phyloP scores from a whole-genome alignment of 2,329 filamentous ascomycete genomes.

The Biscogniauxia mediterranea region DNA sequence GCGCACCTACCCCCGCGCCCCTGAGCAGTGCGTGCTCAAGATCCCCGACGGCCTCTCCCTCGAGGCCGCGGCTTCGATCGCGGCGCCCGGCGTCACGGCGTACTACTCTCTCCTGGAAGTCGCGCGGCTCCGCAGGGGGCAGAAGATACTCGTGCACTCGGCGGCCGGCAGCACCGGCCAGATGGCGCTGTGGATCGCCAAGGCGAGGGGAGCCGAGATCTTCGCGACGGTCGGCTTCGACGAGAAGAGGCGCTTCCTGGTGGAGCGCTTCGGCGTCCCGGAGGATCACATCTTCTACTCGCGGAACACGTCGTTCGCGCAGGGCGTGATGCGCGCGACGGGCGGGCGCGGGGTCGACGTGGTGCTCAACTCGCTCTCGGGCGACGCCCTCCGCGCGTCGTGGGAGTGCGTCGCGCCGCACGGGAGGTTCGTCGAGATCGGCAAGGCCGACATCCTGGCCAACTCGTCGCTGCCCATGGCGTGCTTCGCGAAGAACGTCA shows the following conservation, averaged over 20 bases:
- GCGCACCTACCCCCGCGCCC: conserved; percentile 17
- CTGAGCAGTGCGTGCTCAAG: conserved; percentile 8
- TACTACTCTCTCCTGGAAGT: conserved; percentile 27
- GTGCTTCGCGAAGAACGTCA: conserved; percentile 33
- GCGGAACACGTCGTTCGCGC: conserved; percentile 30
- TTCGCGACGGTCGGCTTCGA: conserved; percentile 33
- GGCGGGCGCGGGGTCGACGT: conserved; percentile 34
- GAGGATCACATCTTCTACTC: conserved; percentile 34
- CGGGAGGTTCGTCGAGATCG: conserved; percentile 38
- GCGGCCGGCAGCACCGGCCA: conserved; percentile 23
- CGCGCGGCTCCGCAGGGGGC: conserved; percentile 24
- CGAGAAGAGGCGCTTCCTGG: conserved; percentile 33
- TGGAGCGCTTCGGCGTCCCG: conserved; percentile 30
- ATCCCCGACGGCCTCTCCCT: conserved; percentile 13
- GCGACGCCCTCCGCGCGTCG: conserved; percentile 31
- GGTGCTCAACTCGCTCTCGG: conserved; percentile 33
- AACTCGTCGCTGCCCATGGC: conserved; percentile 39
- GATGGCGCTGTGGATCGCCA: conserved; percentile 21
- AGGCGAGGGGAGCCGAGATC: conserved; percentile 23
- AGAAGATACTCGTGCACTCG: conserved; percentile 26
- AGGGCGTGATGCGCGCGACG: conserved; percentile 29
- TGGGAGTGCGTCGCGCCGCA: conserved; percentile 37
- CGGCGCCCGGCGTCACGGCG: conserved; percentile 25
- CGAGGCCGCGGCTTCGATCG: conserved; percentile 13
- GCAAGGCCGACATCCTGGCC: conserved; percentile 34